Base-by-base conservation (phyloP, 2,329 filamentous ascomycete genomes). In the Coniochaeta prunicola region DNA sequence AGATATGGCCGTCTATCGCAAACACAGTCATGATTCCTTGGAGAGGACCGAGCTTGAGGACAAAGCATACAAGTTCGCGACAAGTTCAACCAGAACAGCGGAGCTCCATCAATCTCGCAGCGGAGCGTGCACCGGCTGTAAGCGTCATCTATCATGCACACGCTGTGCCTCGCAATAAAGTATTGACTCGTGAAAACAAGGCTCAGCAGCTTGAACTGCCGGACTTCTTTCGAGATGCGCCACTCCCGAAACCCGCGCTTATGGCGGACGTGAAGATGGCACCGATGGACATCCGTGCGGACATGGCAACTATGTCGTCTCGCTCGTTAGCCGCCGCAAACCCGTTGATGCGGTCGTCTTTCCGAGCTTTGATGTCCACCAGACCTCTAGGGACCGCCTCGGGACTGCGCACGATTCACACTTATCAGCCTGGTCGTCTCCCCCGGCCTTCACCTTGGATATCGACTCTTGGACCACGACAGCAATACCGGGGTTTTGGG, bases 1-100 rank as follows among this genome's bases (percentile, higher is more conserved):
- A 77, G 38, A 64, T 79, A 57, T 76, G 76, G 75, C 77, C 78
- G 58, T 78, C 77, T 50, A 70, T 80, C 61, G 69, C 72, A 57
- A 77, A 71, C 60, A 73, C 73, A 13, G 61, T 77, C 17, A 66
- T 70, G 59, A 61, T 71, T 21, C 72, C 77, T 9, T 76, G 71
- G 65, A 67, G 67, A 64, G 64, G 56, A 40, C 57, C 65, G 13
- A 60, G 63, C 10, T 57, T 61, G 28, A 33, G 53, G 24, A 57
- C 61, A 45, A 57, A 58, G 21, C 31, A 59, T 48, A 34, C 59
- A 8, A 50, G 34, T 33, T 21, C 40, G 24, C 34, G 31, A 26
- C 50, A 34, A 17, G 59, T 15, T 26, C 56, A 28, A 50, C 58
- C 45, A 54, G 30, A 2, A 17, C 30, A 54, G 28, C 38, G 28